Evolutionary conservation across 139 green algal genomes (phyloP).

Genomic region (Coccomyxa sp.): DNA sequence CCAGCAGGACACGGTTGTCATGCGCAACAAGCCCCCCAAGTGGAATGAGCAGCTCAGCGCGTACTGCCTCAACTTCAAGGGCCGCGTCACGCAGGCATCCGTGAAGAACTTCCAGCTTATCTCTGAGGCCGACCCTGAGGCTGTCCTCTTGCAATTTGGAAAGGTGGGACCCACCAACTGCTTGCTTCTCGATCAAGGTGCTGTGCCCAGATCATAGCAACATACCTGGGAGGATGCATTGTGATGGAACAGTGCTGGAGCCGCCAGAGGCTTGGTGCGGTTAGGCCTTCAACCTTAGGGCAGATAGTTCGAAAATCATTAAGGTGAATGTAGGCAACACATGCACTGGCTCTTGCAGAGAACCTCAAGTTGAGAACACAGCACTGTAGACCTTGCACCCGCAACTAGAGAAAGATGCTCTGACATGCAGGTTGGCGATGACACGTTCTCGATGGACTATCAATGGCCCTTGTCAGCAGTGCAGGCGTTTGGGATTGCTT

Average conservation of each 20-base stretch:
- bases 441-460: slow-evolving; percentile 96
- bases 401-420: no score
- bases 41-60: slow-evolving; percentile 92
- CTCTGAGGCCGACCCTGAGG: slow-evolving; percentile 57
- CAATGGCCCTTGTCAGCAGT: slow-evolving; percentile 71
- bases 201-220: no score
- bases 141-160: slow-evolving; percentile 88
- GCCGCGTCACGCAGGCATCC: slow-evolving; percentile 89
- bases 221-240: no score
- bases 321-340: no score
- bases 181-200: not conserved
- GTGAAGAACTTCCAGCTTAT: slow-evolving; percentile 99
- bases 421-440: slow-evolving; percentile 42
- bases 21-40: slow-evolving; percentile 88
- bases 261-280: no score
- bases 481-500: slow-evolving; percentile 91
- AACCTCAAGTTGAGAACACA: no score
- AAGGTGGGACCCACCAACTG: slow-evolving; percentile 46
- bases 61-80: slow-evolving; percentile 97
- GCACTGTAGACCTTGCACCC: no score
- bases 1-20: slow-evolving; percentile 31
- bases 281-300: no score
- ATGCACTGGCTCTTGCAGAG: no score
- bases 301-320: no score
- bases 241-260: no score